Conservation (phyloP, 2,329 filamentous ascomycete genomes). For the Ophiostoma quercus region DNA sequence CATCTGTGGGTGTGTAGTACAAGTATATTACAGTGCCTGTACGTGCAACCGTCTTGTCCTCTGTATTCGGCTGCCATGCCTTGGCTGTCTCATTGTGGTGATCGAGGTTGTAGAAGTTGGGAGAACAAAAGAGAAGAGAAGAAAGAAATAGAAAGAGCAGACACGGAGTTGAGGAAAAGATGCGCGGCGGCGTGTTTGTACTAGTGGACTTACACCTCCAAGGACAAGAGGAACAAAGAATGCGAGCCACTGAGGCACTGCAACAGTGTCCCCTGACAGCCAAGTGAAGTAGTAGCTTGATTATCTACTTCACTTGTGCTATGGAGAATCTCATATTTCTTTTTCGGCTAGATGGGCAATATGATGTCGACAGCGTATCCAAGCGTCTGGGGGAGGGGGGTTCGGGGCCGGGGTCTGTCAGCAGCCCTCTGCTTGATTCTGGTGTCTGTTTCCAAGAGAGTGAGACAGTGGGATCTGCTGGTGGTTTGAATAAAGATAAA, state of each 20-base stretch:
- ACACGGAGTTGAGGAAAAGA: neutral
- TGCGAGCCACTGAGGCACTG: slow-evolving; percentile 5
- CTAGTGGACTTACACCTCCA: neutral
- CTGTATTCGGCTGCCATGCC: neutral
- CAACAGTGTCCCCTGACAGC: slow-evolving; percentile 16
- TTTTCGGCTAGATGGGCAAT: slow-evolving; percentile 9
- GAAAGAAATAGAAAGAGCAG: neutral
- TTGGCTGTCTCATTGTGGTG: slow-evolving; percentile 10
- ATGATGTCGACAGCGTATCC: neutral
- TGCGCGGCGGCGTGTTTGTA: neutral
- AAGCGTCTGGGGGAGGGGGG: slow-evolving; percentile 3
- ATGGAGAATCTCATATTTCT: neutral
- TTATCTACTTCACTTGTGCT: neutral
- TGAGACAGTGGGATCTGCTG: slow-evolving; percentile 1
- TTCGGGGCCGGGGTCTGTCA: slow-evolving; percentile 16
- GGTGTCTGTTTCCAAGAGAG: slow-evolving; percentile 4
- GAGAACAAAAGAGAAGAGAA: neutral
- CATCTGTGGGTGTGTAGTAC: neutral
- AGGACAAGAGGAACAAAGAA: slow-evolving; percentile 8
- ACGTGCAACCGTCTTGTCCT: neutral
- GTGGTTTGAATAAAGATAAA: slow-evolving; percentile 6
- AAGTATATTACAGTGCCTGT: slow-evolving; percentile 4
- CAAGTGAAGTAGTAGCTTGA: neutral
- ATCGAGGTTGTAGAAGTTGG: neutral
- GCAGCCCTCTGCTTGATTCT: slow-evolving; percentile 8